Evolutionary conservation across 768 basidiomycete species (phyloP).

Genomic region (Imleria badia): DNA sequence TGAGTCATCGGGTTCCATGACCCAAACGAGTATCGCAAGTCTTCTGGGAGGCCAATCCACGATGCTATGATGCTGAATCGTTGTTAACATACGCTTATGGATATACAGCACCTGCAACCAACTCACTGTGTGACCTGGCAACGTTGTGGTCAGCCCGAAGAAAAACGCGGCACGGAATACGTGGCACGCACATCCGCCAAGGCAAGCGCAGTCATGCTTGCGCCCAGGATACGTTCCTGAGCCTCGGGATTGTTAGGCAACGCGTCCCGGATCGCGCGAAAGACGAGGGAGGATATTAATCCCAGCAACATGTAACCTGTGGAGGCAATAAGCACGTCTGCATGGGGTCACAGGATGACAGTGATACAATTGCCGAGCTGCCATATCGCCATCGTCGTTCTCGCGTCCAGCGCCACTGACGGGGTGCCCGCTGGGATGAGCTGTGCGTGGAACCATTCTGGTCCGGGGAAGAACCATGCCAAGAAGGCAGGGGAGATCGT

Average conservation of each 20-base stretch:
- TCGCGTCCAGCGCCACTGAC: constrained; percentile 39
- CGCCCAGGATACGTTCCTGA: constrained; percentile 69
- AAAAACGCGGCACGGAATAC: not conserved
- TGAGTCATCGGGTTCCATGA: constrained; percentile 74
- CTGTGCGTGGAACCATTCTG: constrained; percentile 65
- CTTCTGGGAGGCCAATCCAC: constrained; percentile 55
- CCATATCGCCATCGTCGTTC: constrained; percentile 61
- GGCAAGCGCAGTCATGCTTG: constrained; percentile 59
- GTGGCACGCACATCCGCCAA: constrained; percentile 62
- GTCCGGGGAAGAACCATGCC: constrained; percentile 57
- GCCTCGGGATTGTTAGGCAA: constrained; percentile 53
- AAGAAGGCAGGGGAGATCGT: constrained; percentile 51
- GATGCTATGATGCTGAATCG: constrained; percentile 54
- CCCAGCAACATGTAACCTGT: constrained; percentile 63
- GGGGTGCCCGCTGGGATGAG: constrained; percentile 50
- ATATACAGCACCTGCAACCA: not conserved
- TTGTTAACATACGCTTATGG: not conserved
- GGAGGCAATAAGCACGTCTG: not conserved
- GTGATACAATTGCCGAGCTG: constrained; percentile 65
- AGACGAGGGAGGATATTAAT: constrained; percentile 64
- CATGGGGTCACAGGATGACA: not conserved
- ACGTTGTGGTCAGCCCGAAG: not conserved
- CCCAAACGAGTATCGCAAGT: constrained; percentile 47
- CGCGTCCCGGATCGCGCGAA: constrained; percentile 64
- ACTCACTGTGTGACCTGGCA: constrained; percentile 62